Evolutionary conservation across 495 filamentous ascomycete genomes (phyloP).

Genomic region (Penicillium taxi): DNA sequence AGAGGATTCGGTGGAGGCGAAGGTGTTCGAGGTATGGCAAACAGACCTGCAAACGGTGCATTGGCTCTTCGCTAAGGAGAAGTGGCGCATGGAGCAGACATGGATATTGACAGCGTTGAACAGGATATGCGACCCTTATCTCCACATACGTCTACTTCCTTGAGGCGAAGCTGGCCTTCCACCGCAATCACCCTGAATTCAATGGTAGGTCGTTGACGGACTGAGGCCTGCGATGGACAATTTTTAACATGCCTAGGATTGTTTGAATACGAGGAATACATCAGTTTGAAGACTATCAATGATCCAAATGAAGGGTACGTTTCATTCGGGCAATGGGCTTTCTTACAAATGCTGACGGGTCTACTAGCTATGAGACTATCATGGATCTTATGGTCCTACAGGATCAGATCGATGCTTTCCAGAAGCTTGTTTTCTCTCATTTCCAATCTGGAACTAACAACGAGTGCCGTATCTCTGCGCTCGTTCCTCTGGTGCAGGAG

Average conservation of each 20-base stretch:
- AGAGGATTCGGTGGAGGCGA: conserved; percentile 78
- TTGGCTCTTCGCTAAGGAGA: background rate
- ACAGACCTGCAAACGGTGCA: background rate
- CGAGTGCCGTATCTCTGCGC: conserved; percentile 88
- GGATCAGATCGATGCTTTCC: conserved; percentile 96
- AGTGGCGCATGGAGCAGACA: background rate
- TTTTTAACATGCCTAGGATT: conserved; percentile 43
- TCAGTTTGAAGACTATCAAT: conserved; percentile 94
- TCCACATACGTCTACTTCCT: conserved; percentile 93
- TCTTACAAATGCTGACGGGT: conserved; percentile 10
- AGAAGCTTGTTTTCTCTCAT: conserved; percentile 95
- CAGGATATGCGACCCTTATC: conserved; percentile 86
- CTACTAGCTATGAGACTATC: conserved; percentile 81
- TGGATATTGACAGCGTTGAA: conserved; percentile 10
- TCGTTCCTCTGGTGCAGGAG: conserved; percentile 91
- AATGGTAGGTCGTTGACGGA: conserved; percentile 56
- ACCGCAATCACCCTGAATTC: conserved; percentile 94
- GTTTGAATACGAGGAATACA: conserved; percentile 98
- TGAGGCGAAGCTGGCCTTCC: conserved; percentile 85
- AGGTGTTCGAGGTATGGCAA: conserved; percentile 62
- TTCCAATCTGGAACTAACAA: conserved; percentile 87
- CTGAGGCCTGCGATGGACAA: background rate
- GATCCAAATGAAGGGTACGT: conserved; percentile 88
- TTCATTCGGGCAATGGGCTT: background rate
- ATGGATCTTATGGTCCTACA: conserved; percentile 93